Evolutionary conservation across 1,284 basidiomycete species (phyloP).

Genomic region (Leccinum subspadiceum): DNA sequence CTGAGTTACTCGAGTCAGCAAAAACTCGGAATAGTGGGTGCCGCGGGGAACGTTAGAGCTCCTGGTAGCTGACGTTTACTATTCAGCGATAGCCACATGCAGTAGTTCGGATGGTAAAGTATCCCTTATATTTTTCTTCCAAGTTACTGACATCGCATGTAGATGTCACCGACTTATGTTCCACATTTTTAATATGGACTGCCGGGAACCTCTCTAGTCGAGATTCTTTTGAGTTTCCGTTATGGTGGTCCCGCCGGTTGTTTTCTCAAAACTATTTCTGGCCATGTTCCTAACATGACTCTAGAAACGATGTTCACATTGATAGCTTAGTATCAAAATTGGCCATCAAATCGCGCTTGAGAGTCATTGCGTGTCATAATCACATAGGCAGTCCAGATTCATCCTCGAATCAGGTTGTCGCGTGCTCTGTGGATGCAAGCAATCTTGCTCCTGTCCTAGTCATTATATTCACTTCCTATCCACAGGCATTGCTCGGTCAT

Average conservation of each 20-base stretch:
- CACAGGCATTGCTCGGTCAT: slow-evolving; percentile 32
- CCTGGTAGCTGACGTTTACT: slow-evolving; percentile 3
- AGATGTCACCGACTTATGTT: slow-evolving; percentile 23
- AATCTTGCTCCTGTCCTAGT: slow-evolving; percentile 4
- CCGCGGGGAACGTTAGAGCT: not conserved
- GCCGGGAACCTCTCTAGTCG: not conserved
- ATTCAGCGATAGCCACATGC: slow-evolving; percentile 21
- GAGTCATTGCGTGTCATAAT: slow-evolving; percentile 22
- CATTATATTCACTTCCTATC: slow-evolving; percentile 10
- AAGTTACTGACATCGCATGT: slow-evolving; percentile 7
- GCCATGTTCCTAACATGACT: slow-evolving; percentile 1
- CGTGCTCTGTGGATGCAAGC: slow-evolving; percentile 39
- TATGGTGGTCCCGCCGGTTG: slow-evolving; percentile 23
- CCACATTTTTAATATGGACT: slow-evolving; percentile 25
- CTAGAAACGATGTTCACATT: slow-evolving; percentile 14
- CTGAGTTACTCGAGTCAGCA: slow-evolving; percentile 19
- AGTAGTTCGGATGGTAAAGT: slow-evolving; percentile 24
- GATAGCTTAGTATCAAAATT: slow-evolving; percentile 23
- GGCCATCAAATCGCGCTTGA: slow-evolving; percentile 18
- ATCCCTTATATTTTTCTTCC: not conserved
- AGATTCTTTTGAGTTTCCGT: slow-evolving; percentile 15
- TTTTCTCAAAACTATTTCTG: not conserved
- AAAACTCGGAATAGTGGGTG: slow-evolving; percentile 27
- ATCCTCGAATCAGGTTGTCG: slow-evolving; percentile 37
- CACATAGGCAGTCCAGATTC: slow-evolving; percentile 25